phyloP scores from a whole-genome alignment of 129 eudicot genomes.

The carrot (Daucus carota) region DNA sequence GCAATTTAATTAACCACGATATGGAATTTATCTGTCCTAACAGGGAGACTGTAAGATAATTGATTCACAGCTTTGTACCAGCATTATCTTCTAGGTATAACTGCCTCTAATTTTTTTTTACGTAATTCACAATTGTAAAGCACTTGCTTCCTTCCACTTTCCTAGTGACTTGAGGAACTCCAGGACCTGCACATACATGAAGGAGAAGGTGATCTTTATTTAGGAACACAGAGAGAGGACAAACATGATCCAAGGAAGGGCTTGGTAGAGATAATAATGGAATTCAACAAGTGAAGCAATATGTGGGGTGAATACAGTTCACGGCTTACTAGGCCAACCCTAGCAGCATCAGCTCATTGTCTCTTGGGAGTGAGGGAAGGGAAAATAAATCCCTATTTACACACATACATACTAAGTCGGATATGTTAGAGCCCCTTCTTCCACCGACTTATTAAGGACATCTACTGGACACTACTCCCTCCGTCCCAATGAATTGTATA shows the following conservation, averaged over 20 bases:
- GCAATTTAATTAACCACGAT: background rate
- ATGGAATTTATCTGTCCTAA: background rate
- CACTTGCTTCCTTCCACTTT: constrained; percentile 41
- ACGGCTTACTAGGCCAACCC: background rate
- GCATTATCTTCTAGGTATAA: background rate
- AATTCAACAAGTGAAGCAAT: background rate
- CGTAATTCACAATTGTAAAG: constrained; percentile 4
- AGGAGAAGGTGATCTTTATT: background rate
- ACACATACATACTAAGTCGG: background rate
- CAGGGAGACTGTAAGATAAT: background rate
- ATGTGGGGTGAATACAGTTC: background rate
- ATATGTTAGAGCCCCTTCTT: background rate
- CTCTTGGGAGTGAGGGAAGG: background rate
- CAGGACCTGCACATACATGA: constrained; percentile 54
- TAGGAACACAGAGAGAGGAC: background rate
- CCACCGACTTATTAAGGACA: background rate
- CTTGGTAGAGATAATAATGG: background rate
- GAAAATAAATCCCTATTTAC: background rate
- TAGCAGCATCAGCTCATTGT: background rate
- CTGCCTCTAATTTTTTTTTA: constrained; percentile 8
- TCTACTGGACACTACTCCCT: background rate
- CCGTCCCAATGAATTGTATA: no score
- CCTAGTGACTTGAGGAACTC: constrained; percentile 62
- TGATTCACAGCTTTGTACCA: background rate
- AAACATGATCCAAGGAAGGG: background rate